Evolutionary conservation across 345 rosid genomes (phyloP).

Genomic region (Melaleuca quinquenervia): DNA sequence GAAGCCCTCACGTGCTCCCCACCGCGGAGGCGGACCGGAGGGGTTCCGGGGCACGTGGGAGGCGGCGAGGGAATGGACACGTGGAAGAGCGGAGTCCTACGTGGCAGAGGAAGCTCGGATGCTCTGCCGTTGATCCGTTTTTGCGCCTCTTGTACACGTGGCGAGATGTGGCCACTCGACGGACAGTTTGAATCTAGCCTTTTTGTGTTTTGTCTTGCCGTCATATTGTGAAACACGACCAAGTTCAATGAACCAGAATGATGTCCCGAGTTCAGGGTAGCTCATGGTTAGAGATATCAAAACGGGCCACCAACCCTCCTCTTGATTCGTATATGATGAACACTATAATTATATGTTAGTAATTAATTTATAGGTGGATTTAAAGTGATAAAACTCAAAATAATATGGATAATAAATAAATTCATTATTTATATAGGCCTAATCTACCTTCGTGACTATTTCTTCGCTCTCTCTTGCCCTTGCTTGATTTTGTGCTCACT

Average conservation of each 20-base stretch:
- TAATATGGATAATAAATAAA: too few species aligned
- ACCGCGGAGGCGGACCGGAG: background rate
- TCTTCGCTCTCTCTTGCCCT: too few species aligned
- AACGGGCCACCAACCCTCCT: too few species aligned
- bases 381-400: too few species aligned
- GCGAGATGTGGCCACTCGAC: background rate
- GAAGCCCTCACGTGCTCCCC: background rate
- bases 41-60: background rate
- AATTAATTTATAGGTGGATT: too few species aligned
- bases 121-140: too few species aligned
- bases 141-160: background rate
- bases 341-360: too few species aligned
- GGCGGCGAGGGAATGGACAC: background rate
- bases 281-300: background rate
- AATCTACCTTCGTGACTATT: too few species aligned
- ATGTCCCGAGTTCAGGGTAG: background rate
- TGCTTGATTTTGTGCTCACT: too few species aligned
- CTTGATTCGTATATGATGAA: too few species aligned
- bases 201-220: background rate
- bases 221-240: background rate
- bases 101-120: background rate
- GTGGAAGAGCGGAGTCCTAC: background rate
- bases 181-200: background rate
- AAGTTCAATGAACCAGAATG: background rate
- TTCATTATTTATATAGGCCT: too few species aligned